phyloP scores from a whole-genome alignment of 176 grass and related monocot species.

The Aechmea fasciata region DNA sequence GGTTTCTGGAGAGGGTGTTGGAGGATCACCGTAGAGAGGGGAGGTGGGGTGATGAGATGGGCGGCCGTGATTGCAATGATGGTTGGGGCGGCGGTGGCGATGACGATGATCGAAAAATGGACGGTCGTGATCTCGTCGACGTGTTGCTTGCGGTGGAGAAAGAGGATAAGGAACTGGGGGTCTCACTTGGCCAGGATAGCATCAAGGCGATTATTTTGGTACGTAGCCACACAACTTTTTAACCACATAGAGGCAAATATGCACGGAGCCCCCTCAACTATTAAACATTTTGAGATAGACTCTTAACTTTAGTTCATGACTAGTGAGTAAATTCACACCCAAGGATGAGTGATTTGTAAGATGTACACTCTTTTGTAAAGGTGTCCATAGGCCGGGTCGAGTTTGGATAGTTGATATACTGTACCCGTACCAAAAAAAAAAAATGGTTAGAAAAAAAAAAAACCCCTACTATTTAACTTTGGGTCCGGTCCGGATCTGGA shows the following conservation, averaged over 20 bases:
- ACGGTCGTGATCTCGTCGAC: neutral
- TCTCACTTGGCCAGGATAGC: neutral
- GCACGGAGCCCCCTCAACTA: neutral
- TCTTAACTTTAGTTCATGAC: too few relatives aligned
- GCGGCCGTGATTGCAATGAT: too few relatives aligned
- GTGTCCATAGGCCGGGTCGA: too few relatives aligned
- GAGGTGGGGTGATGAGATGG: neutral
- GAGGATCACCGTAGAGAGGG: constrained; percentile 4
- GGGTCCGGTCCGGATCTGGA: too few relatives aligned
- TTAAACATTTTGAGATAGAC: neutral
- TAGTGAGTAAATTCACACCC: too few relatives aligned
- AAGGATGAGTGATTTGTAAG: too few relatives aligned
- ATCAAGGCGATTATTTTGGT: constrained; percentile 1
- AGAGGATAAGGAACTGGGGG: neutral
- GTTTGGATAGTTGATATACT: too few relatives aligned
- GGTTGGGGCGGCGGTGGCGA: too few relatives aligned
- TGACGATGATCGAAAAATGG: neutral
- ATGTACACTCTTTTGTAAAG: too few relatives aligned
- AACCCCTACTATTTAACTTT: too few relatives aligned
- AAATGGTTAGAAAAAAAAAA: too few relatives aligned
- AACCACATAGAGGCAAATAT: neutral
- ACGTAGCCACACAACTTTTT: neutral
- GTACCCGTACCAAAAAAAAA: too few relatives aligned
- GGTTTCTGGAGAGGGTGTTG: constrained; percentile 10
- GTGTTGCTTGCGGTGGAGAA: neutral